Base-by-base conservation (phyloP, 345 rosid species). In the Ceriops decandra region DNA sequence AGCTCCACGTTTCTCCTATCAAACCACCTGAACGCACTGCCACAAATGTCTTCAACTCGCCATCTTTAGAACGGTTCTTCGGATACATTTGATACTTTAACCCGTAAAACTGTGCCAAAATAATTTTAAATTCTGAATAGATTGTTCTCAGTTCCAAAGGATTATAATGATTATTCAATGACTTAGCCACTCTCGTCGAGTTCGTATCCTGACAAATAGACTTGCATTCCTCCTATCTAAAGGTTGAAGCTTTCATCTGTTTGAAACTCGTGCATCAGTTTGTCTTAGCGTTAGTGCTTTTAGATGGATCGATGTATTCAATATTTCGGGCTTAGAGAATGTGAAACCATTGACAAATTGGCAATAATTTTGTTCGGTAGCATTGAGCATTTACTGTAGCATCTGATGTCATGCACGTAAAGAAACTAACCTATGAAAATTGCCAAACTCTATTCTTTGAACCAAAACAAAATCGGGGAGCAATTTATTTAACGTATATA, bases 31-130 rank as follows among this genome's bases (percentile, higher is more conserved):
- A 89, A 76, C 70, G 88, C 70, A 60, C 72, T 6, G 87, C 92
- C 19, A 77, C 90, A 5, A 93, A 91, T 21, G 96, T 93, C 36
- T 84, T 89, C 85, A 82, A 79, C 73, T 82, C 97, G 3, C 79
- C 85, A 61, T 83, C 97, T 19, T 70, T 93, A 83, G 96, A 93
- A 76, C 84, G 86, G 74, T 95, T 92, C 84, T 95, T 95, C n/a
- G 92, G 93, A 72, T 68, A 81, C 66, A 52, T 56, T 74, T 90
- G 86, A 93, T 22, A 32, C 57, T 21, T 32, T 47, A 56, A 58
- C 60, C 57, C 33, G 62, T 57, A 49, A 67, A 67, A 64, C 61
- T 33, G 0, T 62, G 68, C 36, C 62, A 70, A 52, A 63, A 64
- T 73, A 57, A 30, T 68, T 66, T 61, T 54, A 30, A 27, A 49